Percentiles rank a stretch among this genome's conserved stretches.
Conservation (phyloP, 1,284 basidiomycete species). For the Leccinum insolens region DNA sequence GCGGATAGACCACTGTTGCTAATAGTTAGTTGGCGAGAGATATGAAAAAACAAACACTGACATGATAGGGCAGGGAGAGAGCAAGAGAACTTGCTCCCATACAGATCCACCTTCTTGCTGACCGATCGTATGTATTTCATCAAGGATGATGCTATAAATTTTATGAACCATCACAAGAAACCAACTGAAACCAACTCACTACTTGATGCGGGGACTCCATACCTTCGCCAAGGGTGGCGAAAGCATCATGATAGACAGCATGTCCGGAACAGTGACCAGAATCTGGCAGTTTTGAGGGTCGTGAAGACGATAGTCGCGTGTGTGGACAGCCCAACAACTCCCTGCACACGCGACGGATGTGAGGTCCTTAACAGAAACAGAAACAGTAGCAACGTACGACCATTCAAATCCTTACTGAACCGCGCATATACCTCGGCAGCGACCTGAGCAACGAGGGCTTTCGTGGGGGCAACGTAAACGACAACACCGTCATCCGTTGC, state of each 20-base stretch:
- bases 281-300: constrained; percentile 71
- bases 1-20: constrained; percentile 63
- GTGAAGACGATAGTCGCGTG: constrained; percentile 65
- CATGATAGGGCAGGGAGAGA: constrained; percentile 72
- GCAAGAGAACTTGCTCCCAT: constrained; percentile 70
- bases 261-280: constrained; percentile 70
- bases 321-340: constrained; percentile 69
- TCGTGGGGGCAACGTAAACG: constrained; percentile 76
- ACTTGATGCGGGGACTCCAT: constrained; percentile 66
- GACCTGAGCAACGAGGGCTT: constrained; percentile 69
- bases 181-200: constrained; percentile 37
- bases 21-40: background rate
- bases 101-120: constrained; percentile 68
- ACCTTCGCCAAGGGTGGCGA: constrained; percentile 60
- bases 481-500: constrained; percentile 64
- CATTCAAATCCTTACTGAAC: constrained; percentile 60
- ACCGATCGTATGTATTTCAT: constrained; percentile 74
- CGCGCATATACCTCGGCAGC: constrained; percentile 72
- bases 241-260: constrained; percentile 67
- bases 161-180: background rate
- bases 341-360: constrained; percentile 35
- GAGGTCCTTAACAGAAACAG: background rate
- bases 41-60: constrained; percentile 37
- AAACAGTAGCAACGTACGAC: constrained; percentile 39
- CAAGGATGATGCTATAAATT: constrained; percentile 60